A percentile compares a stretch with the other conserved stretches of the same genome.
phyloP scores from a whole-genome alignment of 2,329 filamentous ascomycete genomes.

The Neoarthrinium moseri region DNA sequence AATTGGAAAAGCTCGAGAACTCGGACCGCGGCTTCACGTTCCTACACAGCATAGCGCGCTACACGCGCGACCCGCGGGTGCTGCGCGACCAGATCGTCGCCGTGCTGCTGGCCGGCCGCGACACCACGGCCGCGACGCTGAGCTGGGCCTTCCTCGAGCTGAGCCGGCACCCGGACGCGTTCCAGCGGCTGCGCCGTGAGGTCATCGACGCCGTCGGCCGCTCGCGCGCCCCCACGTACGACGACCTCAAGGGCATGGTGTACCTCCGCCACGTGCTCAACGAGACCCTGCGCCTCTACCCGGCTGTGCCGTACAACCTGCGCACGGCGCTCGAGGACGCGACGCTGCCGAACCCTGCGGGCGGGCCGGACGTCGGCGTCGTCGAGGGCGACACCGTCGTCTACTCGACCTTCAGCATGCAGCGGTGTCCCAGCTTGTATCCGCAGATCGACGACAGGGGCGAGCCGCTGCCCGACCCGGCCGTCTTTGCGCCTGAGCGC shows the following conservation, averaged over 20 bases:
- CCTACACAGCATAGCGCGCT: slow-evolving; percentile 71
- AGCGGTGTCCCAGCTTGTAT: slow-evolving; percentile 48
- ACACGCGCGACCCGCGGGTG: slow-evolving; percentile 60
- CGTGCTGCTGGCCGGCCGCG: slow-evolving; percentile 69
- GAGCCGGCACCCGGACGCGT: slow-evolving; percentile 54
- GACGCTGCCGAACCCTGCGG: slow-evolving; percentile 20
- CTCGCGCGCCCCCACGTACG: slow-evolving; percentile 52
- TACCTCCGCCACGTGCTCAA: slow-evolving; percentile 59
- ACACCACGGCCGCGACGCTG: slow-evolving; percentile 68
- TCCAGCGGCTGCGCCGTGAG: slow-evolving; percentile 59
- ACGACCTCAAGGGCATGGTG: slow-evolving; percentile 68
- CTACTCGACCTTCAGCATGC: slow-evolving; percentile 52
- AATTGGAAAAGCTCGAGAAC: slow-evolving; percentile 68
- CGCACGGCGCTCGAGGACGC: slow-evolving; percentile 21
- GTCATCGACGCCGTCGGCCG: slow-evolving; percentile 55
- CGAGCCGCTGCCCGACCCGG: slow-evolving; percentile 30
- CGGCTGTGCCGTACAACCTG: slow-evolving; percentile 58
- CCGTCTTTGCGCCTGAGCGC: slow-evolving; percentile 46
- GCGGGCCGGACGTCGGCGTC: slow-evolving; percentile 38
- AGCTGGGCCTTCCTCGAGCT: slow-evolving; percentile 69
- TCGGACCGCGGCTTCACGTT: slow-evolving; percentile 70
- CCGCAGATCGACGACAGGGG: slow-evolving; percentile 34
- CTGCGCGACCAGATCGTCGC: slow-evolving; percentile 77
- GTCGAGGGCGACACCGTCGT: slow-evolving; percentile 44
- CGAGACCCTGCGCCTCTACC: slow-evolving; percentile 40